Evolutionary conservation across 2,329 filamentous ascomycete genomes (phyloP).

Genomic region (Colletotrichum coccodes): DNA sequence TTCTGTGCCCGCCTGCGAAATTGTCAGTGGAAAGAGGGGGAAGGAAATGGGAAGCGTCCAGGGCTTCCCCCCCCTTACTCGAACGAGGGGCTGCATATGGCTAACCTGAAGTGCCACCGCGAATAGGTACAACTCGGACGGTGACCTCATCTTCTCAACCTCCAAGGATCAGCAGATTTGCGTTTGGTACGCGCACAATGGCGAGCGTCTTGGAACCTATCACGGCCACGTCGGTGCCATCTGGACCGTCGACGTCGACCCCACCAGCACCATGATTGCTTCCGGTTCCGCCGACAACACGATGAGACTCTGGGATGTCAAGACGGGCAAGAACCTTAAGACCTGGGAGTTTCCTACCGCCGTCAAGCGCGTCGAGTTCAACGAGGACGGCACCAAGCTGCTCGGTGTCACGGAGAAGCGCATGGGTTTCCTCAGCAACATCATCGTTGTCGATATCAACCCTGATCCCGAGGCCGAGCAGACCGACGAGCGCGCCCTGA

Average conservation of each 20-base stretch:
- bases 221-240: slow-evolving; percentile 96
- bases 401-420: slow-evolving; percentile 98
- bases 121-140: slow-evolving; percentile 86
- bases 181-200: slow-evolving; percentile 97
- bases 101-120: slow-evolving; percentile 16
- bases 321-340: slow-evolving; percentile 92
- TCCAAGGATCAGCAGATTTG: slow-evolving; percentile 97
- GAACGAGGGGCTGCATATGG: slow-evolving; percentile 1
- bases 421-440: slow-evolving; percentile 94
- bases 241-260: slow-evolving; percentile 98
- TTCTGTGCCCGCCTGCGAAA: background rate
- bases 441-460: slow-evolving; percentile 91
- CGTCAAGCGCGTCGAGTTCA: slow-evolving; percentile 98
- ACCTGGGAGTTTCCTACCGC: slow-evolving; percentile 97
- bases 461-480: slow-evolving; percentile 86
- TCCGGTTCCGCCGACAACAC: slow-evolving; percentile 98
- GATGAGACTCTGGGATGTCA: slow-evolving; percentile 95
- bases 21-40: slow-evolving; percentile 19
- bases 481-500: slow-evolving; percentile 82
- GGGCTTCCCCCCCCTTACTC: slow-evolving; percentile 3
- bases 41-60: background rate
- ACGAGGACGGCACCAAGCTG: slow-evolving; percentile 88
- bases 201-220: slow-evolving; percentile 96
- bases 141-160: slow-evolving; percentile 95
- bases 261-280: slow-evolving; percentile 89